phyloP scores from a whole-genome alignment of 176 grass and related monocot genomes.

The barley (Hordeum vulgare) region DNA sequence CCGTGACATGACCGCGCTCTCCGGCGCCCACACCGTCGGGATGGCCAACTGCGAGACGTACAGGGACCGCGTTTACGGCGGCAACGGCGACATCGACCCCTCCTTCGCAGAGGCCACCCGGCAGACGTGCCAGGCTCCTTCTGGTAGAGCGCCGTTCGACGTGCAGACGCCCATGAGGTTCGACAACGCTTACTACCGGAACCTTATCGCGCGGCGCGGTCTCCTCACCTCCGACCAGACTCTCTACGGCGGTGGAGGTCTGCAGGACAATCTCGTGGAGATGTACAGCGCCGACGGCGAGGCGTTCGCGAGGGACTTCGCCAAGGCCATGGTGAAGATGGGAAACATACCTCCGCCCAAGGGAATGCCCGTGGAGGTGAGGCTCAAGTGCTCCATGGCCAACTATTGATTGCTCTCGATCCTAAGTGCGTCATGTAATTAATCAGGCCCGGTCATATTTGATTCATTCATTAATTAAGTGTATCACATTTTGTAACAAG shows the following conservation, averaged over 20 bases:
- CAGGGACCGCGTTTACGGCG: neutral
- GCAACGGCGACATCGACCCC: neutral
- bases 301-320: conserved; percentile 42
- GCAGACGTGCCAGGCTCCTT: neutral
- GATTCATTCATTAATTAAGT: too few species aligned
- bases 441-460: too few species aligned
- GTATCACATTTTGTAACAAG: too few species aligned
- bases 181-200: conserved; percentile 53
- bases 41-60: neutral
- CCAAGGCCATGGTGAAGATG: conserved; percentile 52
- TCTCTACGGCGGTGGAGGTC: conserved; percentile 33
- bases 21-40: conserved; percentile 48
- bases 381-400: conserved; percentile 32
- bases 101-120: neutral
- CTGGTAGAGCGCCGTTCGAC: conserved; percentile 23
- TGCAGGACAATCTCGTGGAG: conserved; percentile 23
- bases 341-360: conserved; percentile 30
- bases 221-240: conserved; percentile 59
- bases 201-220: conserved; percentile 32
- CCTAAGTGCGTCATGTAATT: too few species aligned
- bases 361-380: conserved; percentile 37
- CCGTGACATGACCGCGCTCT: conserved; percentile 46
- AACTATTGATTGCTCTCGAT: conserved; percentile 24
- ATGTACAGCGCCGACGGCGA: conserved; percentile 15
- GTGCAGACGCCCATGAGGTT: conserved; percentile 5